phyloP scores from a whole-genome alignment of 768 basidiomycete species.

The Leucosporidium yakuticum region DNA sequence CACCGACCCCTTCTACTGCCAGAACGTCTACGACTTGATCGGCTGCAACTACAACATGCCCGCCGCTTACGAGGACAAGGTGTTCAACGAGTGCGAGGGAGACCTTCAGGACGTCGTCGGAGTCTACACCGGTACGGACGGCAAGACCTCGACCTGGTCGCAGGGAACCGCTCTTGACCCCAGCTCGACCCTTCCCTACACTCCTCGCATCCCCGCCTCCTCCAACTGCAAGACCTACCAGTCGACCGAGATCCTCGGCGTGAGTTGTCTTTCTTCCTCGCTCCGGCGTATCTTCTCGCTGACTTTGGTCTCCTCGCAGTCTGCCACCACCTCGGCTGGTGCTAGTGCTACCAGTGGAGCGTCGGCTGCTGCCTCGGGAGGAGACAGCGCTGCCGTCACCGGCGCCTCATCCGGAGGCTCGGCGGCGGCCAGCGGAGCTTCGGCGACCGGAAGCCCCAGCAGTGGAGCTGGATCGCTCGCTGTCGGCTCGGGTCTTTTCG shows the following conservation, averaged over 20 bases:
- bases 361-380: neutral
- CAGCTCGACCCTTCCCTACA: constrained; percentile 36
- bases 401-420: neutral
- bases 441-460: too few relatives aligned
- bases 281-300: neutral
- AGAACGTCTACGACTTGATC: constrained; percentile 23
- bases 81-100: constrained; percentile 35
- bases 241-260: constrained; percentile 29
- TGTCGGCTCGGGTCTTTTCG: too few relatives aligned
- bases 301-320: neutral
- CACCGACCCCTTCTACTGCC: constrained; percentile 26
- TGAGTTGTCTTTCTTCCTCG: neutral
- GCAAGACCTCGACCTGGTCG: constrained; percentile 28
- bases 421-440: neutral
- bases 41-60: constrained; percentile 36
- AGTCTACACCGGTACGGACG: constrained; percentile 16
- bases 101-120: constrained; percentile 36
- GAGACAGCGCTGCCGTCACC: neutral
- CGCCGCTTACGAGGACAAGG: constrained; percentile 28
- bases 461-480: too few relatives aligned
- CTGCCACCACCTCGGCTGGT: neutral
- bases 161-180: constrained; percentile 36
- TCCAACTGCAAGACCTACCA: constrained; percentile 39
- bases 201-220: constrained; percentile 34
- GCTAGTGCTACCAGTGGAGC: neutral